These are phyloP conservation scores for Pleochaeta shiraiana DNA, from an alignment of 2,329 filamentous ascomycete species.

Conservation along the genomic window DNA sequence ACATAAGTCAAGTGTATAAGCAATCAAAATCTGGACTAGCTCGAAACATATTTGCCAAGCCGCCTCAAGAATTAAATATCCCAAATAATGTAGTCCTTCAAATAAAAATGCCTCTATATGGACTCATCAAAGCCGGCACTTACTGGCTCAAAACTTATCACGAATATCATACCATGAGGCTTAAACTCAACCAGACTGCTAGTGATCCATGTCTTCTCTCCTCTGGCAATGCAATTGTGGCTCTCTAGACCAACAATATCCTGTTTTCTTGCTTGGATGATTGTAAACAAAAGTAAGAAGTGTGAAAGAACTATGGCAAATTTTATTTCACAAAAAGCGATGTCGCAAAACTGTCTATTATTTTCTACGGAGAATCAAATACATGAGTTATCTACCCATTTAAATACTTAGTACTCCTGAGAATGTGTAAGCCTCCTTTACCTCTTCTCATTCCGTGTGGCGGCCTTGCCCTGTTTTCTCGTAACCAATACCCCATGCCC, in stretches of 20 bases:
- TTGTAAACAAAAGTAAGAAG: neutral
- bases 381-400: too few species aligned
- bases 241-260: conserved; percentile 6
- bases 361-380: too few species aligned
- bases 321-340: too few species aligned
- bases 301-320: too few species aligned
- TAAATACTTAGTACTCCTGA: too few species aligned
- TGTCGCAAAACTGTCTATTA: too few species aligned
- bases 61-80: neutral
- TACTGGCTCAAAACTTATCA: conserved; percentile 2
- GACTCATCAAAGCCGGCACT: neutral
- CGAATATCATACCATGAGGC: neutral
- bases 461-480: too few species aligned
- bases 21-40: neutral
- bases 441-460: too few species aligned
- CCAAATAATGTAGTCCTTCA: neutral
- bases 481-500: too few species aligned
- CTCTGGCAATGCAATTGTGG: conserved; percentile 2
- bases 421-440: too few species aligned
- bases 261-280: neutral
- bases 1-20: conserved; percentile 1
- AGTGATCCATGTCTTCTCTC: neutral
- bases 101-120: neutral
- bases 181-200: neutral
- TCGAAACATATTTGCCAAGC: neutral